phyloP scores from a whole-genome alignment of 352 stramenopile species.

The Globisporangium carolinianum region DNA sequence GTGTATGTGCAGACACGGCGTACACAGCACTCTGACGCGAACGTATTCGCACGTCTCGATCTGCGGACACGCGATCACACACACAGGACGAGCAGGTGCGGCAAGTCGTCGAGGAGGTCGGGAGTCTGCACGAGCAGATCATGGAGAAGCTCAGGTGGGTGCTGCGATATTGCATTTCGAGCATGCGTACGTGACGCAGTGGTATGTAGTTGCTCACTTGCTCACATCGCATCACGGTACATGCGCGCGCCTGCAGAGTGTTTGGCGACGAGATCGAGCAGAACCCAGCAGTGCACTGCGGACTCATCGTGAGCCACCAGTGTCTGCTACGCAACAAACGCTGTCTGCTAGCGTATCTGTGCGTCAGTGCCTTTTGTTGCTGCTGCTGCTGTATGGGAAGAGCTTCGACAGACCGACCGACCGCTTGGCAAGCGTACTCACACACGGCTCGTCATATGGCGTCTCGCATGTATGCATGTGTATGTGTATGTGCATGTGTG shows the following conservation, averaged over 20 bases:
- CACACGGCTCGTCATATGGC: no score
- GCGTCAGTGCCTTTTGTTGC: constrained; percentile 3
- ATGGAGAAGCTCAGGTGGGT: constrained; percentile 59
- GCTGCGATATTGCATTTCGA: background rate
- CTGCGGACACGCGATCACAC: background rate
- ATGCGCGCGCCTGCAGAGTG: constrained; percentile 21
- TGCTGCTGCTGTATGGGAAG: background rate
- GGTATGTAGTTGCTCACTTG: background rate
- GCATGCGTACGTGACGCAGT: background rate
- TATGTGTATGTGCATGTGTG: background rate
- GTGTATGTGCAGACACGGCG: background rate
- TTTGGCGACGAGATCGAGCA: constrained; percentile 62
- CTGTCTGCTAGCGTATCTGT: constrained; percentile 85
- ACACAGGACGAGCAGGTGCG: constrained; percentile 74
- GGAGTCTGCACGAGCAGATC: constrained; percentile 62
- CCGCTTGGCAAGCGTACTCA: no score
- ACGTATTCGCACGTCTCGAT: no score
- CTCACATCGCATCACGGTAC: background rate
- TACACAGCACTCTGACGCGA: no score
- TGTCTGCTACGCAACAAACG: constrained; percentile 89
- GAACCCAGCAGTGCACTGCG: constrained; percentile 55
- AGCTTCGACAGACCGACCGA: no score
- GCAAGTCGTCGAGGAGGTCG: constrained; percentile 73
- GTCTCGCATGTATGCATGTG: no score
- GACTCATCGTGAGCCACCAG: constrained; percentile 86